Evolutionary conservation across 768 basidiomycete genomes (phyloP).

Genomic region (Russula abietina): DNA sequence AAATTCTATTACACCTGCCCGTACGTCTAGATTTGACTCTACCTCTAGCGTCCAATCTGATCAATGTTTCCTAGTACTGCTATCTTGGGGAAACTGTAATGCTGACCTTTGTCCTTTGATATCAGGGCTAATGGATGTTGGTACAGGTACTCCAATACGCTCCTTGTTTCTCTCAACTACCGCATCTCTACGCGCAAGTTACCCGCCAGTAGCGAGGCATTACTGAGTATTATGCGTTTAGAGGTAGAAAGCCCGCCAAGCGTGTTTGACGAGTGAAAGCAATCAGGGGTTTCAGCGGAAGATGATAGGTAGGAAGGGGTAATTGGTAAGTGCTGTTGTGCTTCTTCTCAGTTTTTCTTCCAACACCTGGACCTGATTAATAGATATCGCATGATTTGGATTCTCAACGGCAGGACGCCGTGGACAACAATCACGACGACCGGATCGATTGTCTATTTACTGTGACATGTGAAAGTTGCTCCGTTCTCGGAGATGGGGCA

Average conservation of each 20-base stretch:
- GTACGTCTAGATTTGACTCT: not conserved
- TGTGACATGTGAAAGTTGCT: not conserved
- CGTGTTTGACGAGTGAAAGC: not conserved
- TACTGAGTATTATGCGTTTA: not conserved
- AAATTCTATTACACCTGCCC: too few species aligned
- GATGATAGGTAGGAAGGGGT: too few species aligned
- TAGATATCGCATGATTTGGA: not conserved
- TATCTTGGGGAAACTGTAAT: slow-evolving; percentile 14
- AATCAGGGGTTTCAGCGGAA: not conserved
- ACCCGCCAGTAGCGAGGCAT: not conserved
- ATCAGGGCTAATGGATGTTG: too few species aligned
- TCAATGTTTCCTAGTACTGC: not conserved
- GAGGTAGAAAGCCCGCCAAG: not conserved
- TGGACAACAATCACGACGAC: not conserved
- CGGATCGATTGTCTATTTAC: not conserved
- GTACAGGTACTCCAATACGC: too few species aligned
- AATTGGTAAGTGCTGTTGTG: not conserved
- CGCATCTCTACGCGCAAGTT: too few species aligned
- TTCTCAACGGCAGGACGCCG: not conserved
- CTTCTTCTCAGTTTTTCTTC: too few species aligned
- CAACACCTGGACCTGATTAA: not conserved
- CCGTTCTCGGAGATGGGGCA: not conserved
- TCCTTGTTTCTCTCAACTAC: too few species aligned
- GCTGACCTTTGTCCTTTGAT: not conserved
- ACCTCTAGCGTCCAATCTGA: not conserved